Base-by-base conservation (phyloP, 179 eudicot genomes). In the Spinacia oleracea region DNA sequence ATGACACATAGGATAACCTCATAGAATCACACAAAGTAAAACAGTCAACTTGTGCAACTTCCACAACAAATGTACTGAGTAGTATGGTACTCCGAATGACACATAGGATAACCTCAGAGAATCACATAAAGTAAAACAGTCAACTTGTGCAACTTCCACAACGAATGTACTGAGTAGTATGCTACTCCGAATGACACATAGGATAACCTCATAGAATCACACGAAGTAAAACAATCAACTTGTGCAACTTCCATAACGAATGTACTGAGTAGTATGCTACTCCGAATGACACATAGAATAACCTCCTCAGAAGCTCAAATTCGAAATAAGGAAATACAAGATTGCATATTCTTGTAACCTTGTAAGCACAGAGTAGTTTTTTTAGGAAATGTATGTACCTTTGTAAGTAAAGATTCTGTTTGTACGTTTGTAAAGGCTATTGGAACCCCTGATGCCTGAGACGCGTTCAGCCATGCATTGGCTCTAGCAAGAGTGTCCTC, bases 401-500 rank as follows among this genome's bases (percentile, higher is more conserved):
- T 93, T 48, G 97, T 93, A 70, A 93, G 96, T 16, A 93, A 87
- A 65, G 98, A 90, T 81, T 93, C 98, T 1, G 96, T 93, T 51
- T 93, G 98, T 73, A 93, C 86, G 70, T 89, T 93, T 80, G 83
- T 92, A 75, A 87, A 88, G 65, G 85, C 82, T 35, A 90, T 71
- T 32, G 98, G 93, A 46, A 90, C 90, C 40, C 98, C 97, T 0
- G 93, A 87, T 0, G 87, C 87, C 78, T 89, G 89, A 80, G 97
- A 86, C 34, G 95, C 89, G 78, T 82, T 89, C 25, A 92, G 83
- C 98, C 98, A 93, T 0, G 98, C 90, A 84, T 92, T 91, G 4
- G 97, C 93, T 85, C 97, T 86, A 9, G 95, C 92, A 77, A 93
- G 89, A 46, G 95, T 93, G 84, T 93, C 97, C 82, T 93, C 98